A percentile compares a stretch with the other conserved stretches of the same genome.
These are phyloP conservation scores for Trichoderma aggressivum DNA, from an alignment of 2,329 filamentous ascomycete genomes.

Conservation along the genomic window DNA sequence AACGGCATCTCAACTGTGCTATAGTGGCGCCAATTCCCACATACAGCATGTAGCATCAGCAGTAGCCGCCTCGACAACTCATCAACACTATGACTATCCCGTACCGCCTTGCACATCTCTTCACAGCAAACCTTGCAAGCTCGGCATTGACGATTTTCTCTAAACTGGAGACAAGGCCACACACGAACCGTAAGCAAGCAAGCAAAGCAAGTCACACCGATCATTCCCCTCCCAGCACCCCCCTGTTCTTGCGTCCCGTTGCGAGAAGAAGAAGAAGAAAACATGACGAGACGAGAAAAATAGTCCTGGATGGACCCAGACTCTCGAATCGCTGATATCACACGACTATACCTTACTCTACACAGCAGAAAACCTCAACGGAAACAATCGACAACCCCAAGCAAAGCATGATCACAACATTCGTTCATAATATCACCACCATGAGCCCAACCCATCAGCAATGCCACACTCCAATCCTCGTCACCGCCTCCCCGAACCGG, in stretches of 20 bases:
- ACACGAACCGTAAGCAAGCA: slow-evolving; percentile 10
- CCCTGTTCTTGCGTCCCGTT: background rate
- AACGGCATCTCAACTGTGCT: background rate
- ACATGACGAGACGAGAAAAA: background rate
- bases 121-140: background rate
- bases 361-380: background rate
- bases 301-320: background rate
- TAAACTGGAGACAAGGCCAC: background rate
- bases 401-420: background rate
- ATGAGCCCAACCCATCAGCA: slow-evolving; percentile 2
- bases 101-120: background rate
- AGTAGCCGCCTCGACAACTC: background rate
- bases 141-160: background rate
- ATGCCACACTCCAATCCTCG: background rate
- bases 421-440: background rate
- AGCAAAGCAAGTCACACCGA: slow-evolving; percentile 14
- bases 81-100: background rate
- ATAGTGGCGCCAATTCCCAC: background rate
- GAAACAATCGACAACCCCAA: background rate
- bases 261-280: background rate
- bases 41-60: background rate
- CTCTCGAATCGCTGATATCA: background rate
- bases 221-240: background rate
- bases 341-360: background rate
- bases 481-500: background rate